Conservation (phyloP, 2,329 filamentous ascomycete genomes). For the Hymenoscyphus occultus region DNA sequence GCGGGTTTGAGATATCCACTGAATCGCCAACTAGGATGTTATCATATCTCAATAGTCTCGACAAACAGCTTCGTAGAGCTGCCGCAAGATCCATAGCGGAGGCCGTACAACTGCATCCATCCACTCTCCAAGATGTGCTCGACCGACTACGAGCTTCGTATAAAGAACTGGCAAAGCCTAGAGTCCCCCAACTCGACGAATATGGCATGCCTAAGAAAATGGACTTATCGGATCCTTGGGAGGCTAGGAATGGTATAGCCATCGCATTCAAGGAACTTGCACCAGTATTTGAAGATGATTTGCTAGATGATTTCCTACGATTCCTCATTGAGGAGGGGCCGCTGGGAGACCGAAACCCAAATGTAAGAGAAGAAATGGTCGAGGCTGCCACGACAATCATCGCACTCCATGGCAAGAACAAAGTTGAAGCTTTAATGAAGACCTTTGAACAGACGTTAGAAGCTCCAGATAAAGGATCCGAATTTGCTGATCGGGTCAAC, state of each 20-base stretch:
- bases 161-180: constrained; percentile 74
- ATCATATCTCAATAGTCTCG: constrained; percentile 75
- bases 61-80: constrained; percentile 78
- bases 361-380: constrained; percentile 85
- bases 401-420: constrained; percentile 72
- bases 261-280: constrained; percentile 82
- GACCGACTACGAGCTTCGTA: constrained; percentile 69
- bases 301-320: constrained; percentile 74
- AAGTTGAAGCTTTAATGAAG: constrained; percentile 87
- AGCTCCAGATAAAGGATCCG: constrained; percentile 75
- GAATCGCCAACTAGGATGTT: constrained; percentile 66
- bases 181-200: constrained; percentile 79
- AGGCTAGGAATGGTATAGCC: constrained; percentile 83
- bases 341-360: constrained; percentile 74
- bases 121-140: constrained; percentile 61
- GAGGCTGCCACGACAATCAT: constrained; percentile 83
- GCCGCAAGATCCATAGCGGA: constrained; percentile 80
- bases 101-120: constrained; percentile 59
- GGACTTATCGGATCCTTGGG: constrained; percentile 86
- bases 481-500: constrained; percentile 84
- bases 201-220: constrained; percentile 93
- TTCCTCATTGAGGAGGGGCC: constrained; percentile 86
- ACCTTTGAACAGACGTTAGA: constrained; percentile 88
- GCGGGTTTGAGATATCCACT: constrained; percentile 67
- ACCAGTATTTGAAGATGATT: constrained; percentile 61